Evolutionary conservation across 352 stramenopile genomes (phyloP).

Genomic region (Phytopythium cucurbitacearum): DNA sequence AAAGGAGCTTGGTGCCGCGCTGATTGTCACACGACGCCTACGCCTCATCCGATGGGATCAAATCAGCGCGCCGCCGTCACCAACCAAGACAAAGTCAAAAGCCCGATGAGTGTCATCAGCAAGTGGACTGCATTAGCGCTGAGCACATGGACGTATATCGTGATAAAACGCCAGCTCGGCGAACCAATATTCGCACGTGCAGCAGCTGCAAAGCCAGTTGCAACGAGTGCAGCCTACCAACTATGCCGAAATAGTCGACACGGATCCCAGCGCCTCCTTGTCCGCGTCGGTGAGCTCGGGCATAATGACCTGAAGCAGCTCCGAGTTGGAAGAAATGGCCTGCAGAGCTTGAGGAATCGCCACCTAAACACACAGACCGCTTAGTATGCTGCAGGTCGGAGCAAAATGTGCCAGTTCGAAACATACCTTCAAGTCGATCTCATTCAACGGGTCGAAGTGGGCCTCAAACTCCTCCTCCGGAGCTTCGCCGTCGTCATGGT

Average conservation of each 20-base stretch:
- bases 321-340: slow-evolving; percentile 36
- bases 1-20: slow-evolving; percentile 39
- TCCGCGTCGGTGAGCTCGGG: slow-evolving; percentile 64
- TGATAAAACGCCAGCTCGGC: not conserved
- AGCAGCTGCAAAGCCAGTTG: too few species aligned
- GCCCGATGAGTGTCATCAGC: not conserved
- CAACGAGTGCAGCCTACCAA: not conserved
- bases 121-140: not conserved
- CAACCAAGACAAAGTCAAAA: slow-evolving; percentile 18
- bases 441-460: slow-evolving; percentile 76
- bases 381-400: not conserved
- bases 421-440: slow-evolving; percentile 71
- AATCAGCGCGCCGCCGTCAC: slow-evolving; percentile 20
- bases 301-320: slow-evolving; percentile 57
- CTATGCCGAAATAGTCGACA: slow-evolving; percentile 41
- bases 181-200: not conserved
- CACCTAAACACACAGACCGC: slow-evolving; percentile 19
- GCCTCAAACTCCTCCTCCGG: slow-evolving; percentile 77
- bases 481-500: slow-evolving; percentile 36
- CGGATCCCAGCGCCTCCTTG: slow-evolving; percentile 54
- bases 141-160: too few species aligned
- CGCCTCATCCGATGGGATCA: slow-evolving; percentile 66
- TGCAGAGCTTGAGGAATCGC: slow-evolving; percentile 60
- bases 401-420: not conserved
- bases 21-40: slow-evolving; percentile 62